Percentiles rank a stretch among this genome's conserved stretches.
Conservation (phyloP, 257 asterid species). For the Leptodermis oblonga region DNA sequence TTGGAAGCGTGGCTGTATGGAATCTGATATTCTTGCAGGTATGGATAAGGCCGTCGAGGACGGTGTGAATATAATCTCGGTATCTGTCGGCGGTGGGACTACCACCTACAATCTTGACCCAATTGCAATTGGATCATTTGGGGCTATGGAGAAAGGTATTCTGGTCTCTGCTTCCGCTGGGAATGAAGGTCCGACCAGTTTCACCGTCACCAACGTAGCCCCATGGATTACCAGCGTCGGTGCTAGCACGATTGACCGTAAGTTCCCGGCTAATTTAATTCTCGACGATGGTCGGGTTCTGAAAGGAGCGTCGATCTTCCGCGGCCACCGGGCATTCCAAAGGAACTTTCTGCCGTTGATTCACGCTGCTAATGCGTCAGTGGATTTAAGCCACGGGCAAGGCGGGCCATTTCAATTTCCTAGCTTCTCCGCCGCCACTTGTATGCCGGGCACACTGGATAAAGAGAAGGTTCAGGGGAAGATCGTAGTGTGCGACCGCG, state of each 20-base stretch:
- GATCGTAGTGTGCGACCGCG: conserved; percentile 80
- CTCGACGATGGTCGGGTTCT: conserved; percentile 52
- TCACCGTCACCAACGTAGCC: conserved; percentile 71
- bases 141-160: conserved; percentile 69
- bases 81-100: conserved; percentile 75
- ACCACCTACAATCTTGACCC: conserved; percentile 59
- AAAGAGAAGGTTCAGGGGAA: conserved; percentile 53
- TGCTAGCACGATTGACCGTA: conserved; percentile 79
- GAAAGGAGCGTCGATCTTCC: conserved; percentile 55
- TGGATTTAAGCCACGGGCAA: conserved; percentile 19
- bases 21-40: conserved; percentile 78
- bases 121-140: conserved; percentile 76
- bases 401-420: conserved; percentile 28
- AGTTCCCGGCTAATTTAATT: conserved; percentile 61
- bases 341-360: conserved; percentile 43
- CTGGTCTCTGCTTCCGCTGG: conserved; percentile 81
- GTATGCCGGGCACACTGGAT: conserved; percentile 50
- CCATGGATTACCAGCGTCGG: conserved; percentile 94
- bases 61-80: conserved; percentile 65
- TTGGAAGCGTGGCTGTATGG: conserved; percentile 77
- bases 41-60: conserved; percentile 87
- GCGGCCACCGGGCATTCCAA: conserved; percentile 26
- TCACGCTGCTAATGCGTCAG: conserved; percentile 58
- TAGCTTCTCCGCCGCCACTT: conserved; percentile 43
- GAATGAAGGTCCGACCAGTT: conserved; percentile 62